Base-by-base conservation (phyloP, 2,329 filamentous ascomycete species). In the Alternaria tenuissima region DNA sequence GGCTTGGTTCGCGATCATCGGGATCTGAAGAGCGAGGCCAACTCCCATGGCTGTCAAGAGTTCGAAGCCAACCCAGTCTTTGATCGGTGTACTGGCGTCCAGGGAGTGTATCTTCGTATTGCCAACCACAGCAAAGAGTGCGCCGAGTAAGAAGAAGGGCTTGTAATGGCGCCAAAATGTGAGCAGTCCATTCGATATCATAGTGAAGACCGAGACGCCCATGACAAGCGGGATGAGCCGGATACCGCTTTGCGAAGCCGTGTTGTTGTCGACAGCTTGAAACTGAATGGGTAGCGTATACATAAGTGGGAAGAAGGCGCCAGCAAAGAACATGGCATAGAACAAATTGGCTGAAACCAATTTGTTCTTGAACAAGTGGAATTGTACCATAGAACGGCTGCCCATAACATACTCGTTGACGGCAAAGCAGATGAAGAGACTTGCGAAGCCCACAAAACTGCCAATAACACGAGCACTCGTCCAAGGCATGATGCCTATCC, bases 11-110 rank as follows among this genome's bases (percentile, higher is more conserved):
- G 77, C 74, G 42, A 81, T 78, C 58, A 79, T 76, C 11, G 76
- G 76, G 39, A 81, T 74, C 51, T 82, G 80, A n/a, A 81, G 70
- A 24, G 68, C 69, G 8, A 80, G 63, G 4, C 83, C 83, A 12
- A 81, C 69, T 3, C 82, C 81, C 3, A 79, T 70, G 20, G 82
- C 84, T 4, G 78, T 59, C 3, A 85, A 61, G 5, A 81, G 73
- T 55, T 85, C 81, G 67, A 81, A 85, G 8, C 83, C 83, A 22
- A 84, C 80, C 83, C 82, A 85, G 32, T 77, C 71, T 3, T 64
- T 72, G 0, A 73, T 70, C 0, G 77, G 63, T 4, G 81, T 80
- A 36, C 67, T 63, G 2, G 78, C 67, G 18, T 76, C 70, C 3
- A 82, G 73, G 0, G 82, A 53, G 76, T 81, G 71, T 4, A 74